Evolutionary conservation across 169 alveolate species (phyloP).

Genomic region (Cryptosporidium ryanae): DNA sequence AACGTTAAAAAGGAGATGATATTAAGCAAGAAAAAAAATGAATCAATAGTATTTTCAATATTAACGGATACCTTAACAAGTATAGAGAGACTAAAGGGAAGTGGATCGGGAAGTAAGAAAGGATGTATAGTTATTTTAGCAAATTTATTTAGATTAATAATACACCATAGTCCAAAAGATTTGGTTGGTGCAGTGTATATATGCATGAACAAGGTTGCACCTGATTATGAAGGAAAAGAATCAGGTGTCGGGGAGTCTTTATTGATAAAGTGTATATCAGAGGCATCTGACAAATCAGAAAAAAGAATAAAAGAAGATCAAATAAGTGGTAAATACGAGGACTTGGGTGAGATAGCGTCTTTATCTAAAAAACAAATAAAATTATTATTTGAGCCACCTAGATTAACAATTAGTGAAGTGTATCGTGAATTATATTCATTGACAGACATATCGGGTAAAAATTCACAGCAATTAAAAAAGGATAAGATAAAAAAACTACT

Average conservation of each 20-base stretch:
- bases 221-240: constrained; percentile 94
- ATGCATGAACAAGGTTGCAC: constrained; percentile 89
- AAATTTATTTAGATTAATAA: constrained; percentile 79
- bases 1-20: constrained; percentile 15
- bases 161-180: constrained; percentile 86
- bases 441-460: constrained; percentile 56
- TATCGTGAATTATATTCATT: constrained; percentile 77
- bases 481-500: constrained; percentile 88
- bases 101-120: constrained; percentile 90
- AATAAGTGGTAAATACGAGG: constrained; percentile 89
- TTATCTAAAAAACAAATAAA: constrained; percentile 81
- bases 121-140: constrained; percentile 84
- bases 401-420: constrained; percentile 85
- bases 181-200: constrained; percentile 85
- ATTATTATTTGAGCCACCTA: constrained; percentile 86
- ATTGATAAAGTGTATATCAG: constrained; percentile 93
- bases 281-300: constrained; percentile 92
- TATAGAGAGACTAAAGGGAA: constrained; percentile 86
- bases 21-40: constrained; percentile 14
- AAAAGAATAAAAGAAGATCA: constrained; percentile 89
- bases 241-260: constrained; percentile 97
- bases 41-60: constrained; percentile 76
- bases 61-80: constrained; percentile 82
- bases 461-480: constrained; percentile 79
- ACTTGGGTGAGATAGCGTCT: constrained; percentile 91